phyloP scores from a whole-genome alignment of 2,329 filamentous ascomycete genomes.

The Hymenoscyphus fructigenus region DNA sequence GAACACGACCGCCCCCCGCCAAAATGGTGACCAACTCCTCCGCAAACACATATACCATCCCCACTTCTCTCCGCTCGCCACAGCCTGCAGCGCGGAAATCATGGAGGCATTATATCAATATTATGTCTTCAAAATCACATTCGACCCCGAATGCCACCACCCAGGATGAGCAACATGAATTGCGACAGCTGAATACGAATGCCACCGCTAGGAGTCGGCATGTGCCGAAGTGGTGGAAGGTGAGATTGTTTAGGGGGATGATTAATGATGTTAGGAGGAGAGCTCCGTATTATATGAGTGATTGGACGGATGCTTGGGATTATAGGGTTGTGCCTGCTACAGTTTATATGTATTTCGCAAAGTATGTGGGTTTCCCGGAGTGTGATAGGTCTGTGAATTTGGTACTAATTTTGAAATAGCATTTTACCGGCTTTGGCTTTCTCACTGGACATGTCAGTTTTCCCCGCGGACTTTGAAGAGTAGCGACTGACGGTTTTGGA shows the following conservation, averaged over 20 bases:
- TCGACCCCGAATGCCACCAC: slow-evolving; percentile 2
- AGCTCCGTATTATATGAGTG: slow-evolving; percentile 74
- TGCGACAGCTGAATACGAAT: slow-evolving; percentile 19
- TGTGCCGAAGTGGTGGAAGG: slow-evolving; percentile 64
- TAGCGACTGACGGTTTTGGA: neutral
- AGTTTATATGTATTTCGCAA: slow-evolving; percentile 93
- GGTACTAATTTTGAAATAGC: slow-evolving; percentile 44
- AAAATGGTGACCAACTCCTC: slow-evolving; percentile 18
- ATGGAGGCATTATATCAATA: slow-evolving; percentile 21
- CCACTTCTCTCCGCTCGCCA: slow-evolving; percentile 20
- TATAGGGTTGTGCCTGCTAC: slow-evolving; percentile 86
- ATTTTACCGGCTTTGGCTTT: slow-evolving; percentile 86
- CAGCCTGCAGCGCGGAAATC: slow-evolving; percentile 17
- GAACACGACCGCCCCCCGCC: neutral
- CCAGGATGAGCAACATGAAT: slow-evolving; percentile 7
- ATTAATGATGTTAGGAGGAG: slow-evolving; percentile 72
- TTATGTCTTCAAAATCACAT: slow-evolving; percentile 14
- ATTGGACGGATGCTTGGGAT: slow-evolving; percentile 86
- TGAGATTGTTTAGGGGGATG: slow-evolving; percentile 77
- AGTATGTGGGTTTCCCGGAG: slow-evolving; percentile 56
- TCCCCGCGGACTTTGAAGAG: neutral
- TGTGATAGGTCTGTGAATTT: neutral
- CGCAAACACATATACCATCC: slow-evolving; percentile 25
- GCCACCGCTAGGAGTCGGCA: slow-evolving; percentile 23
- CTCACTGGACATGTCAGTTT: slow-evolving; percentile 73